Base-by-base conservation (phyloP, 2,329 filamentous ascomycete genomes). In the Aspergillus brunneoviolaceus region DNA sequence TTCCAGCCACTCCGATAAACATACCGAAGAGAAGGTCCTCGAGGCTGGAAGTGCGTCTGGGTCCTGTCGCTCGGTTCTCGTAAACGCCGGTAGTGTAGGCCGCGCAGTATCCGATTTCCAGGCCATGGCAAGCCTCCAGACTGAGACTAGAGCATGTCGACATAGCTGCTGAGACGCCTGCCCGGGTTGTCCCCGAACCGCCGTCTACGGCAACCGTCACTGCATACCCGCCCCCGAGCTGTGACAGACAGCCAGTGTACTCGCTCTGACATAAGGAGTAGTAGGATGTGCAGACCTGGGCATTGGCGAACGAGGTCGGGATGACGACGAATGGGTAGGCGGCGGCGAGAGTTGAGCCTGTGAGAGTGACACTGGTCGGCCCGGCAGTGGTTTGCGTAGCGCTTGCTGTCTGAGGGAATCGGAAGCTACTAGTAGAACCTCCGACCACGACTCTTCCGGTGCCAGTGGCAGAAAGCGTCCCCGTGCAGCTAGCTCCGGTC, bases 401-500 rank as follows among this genome's bases (percentile, higher is more conserved):
- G 11, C 67, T 64, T 2, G 70, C 72, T 19, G 71, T 69, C 19
- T 71, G 67, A 4, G 75, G 75, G 51, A 76, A 77, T 58, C 70
- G 68, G 62, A 77, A 77, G 53, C 68, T 72, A 59, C 64, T 68
- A 33, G 51, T 65, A 55, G 63, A 60, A 16, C 69, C 65, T 4
- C 66, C 66, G 2, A 29, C 52, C 11, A 47, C 63, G 39, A 45
- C 62, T 1, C 64, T 59, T 4, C 61, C 66, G 1, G 70, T 68
- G 5, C 63, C 65, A 3, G 69, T 61, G 2, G 67, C 72, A 0
- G 77, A 72, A 10, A 87, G 77, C 9, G 77, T 80, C 2, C 86
- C 86, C 0, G 85, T 87, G 68, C 86, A 88, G 29, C 76, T 80
- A 14, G 82, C 82, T 54, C 82, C 81, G 27, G 74, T 78, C 0